Evolutionary conservation across 768 basidiomycete species (phyloP), one percentile per base, ranked within the genome.

Genomic region (Antrodiella citrinella): DNA sequence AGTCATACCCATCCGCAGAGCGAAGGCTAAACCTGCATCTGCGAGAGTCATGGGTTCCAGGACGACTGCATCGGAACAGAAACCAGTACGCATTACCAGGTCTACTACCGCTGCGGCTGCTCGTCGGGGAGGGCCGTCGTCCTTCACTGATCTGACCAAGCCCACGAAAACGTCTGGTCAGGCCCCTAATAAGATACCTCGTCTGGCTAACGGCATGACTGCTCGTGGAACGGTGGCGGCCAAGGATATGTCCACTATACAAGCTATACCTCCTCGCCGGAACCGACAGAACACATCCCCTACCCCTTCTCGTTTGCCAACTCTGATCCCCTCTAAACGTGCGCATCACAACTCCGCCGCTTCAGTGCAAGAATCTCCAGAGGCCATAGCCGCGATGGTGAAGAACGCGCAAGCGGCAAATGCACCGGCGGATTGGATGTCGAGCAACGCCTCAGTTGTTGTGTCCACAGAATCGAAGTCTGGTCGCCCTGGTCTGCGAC

Each of bases 241-340:
- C 1, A 50, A 64, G 3, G 61, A 62, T 21, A 60, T 65, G 0
- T 66, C 69, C 13, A 67, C 69, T n/a, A 57, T 56, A 4, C 38
- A 47, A 35, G 42, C 50, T 3, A 26, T 55, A 19, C 47, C 49
- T 9, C 59, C 67, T 44, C 67, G 1, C 55, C 65, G 25, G 63
- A 66, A 18, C n/a, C 65, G 71, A 47, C 67, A 68, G 7, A 73
- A 80, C n/a, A 76, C 80, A 1, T 78, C 82, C 1, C 82, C 86
- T 20, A 77, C 80, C 7, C 84, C 85, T 0, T 92, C 90, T 11
- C 77, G 86, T 45, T 67, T 92, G 22, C 89, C 89, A 2, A 90
- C 84, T 2, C 73, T 92, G 26, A 70, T 77, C 18, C 68, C 76
- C 21, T 68, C 78, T 13, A 84, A 79, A 62, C 75, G 82, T 13